Evolutionary conservation across 768 basidiomycete species (phyloP), one percentile per base, ranked within the genome.

Genomic region (Rhizopogon vesiculosus): DNA sequence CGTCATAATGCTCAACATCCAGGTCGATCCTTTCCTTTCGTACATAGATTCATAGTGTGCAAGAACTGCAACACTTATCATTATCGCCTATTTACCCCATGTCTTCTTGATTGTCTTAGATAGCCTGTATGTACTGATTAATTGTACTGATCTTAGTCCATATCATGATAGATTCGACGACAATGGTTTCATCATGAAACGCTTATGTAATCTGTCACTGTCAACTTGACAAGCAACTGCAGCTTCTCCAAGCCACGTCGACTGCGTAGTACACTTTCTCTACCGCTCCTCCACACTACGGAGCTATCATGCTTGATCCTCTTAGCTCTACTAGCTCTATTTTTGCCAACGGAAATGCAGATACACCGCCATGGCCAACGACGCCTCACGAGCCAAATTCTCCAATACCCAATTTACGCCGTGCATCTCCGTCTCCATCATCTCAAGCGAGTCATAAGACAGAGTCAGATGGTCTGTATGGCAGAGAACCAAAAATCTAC

Each of bases 401-500:
- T 29, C 85, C 84, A 44, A 83, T 89, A 62, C 86, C 88, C 28
- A 83, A 85, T 68, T 78, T 90, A 51, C 83, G 81, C 61, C 82
- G 82, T 51, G 80, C 87, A 18, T 74, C 78, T 6, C 74, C 85
- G 8, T 76, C 85, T 18, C 69, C 73, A 15, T 74, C 80, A 33
- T 54, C 63, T 15, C 72, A 77, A 51, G 76, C 79, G 9, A 76
- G 80, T 8, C 64, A 81, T 59, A 80, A 77, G 60, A 77, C 78
- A 3, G 80, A 81, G 25, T 55, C 79, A 8, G 76, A 77, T 22
- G 85, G 85, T 15, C 67, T 83, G 8, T 91, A 87, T 59, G 89
- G 89, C 49, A 86, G 82, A 65, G 87, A 89, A 62, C 88, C 91
- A 0, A 87, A 87, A 69, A 91, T 93, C 58, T 93, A 93, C 60